Evolutionary conservation across 306 rosid species (phyloP), one percentile per base, ranked within the genome.

Genomic region (Medicago arabica): DNA sequence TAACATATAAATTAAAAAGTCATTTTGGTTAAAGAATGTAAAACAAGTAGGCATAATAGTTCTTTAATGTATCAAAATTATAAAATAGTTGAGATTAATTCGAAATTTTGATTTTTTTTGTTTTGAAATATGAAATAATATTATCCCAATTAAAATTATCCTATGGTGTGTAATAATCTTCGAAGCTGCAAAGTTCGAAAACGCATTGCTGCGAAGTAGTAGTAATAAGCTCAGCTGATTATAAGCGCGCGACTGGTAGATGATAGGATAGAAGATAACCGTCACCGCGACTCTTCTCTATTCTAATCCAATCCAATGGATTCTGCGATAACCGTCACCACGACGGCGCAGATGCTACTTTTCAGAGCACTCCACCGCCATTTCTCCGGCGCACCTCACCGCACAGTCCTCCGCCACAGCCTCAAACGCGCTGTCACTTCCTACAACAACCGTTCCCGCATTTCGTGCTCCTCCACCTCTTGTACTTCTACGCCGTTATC

Each of bases 291-390:
- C 41, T 69, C 50, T 62, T 38, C 75, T 71, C 67, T n/a, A 38
- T 40, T 72, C 63, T 18, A 55, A 36, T 23, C 13, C 21, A 67
- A 44, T 66, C 80, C 85, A 49, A 94, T 94, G 97, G 98, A 94
- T 78, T 85, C 90, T 60, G 63, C 91, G 13, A 12, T 86, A 23
- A 78, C 83, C 43, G 70, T 81, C 49, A 31, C 85, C 12, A 23
- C 79, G 16, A 67, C 92, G 21, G 71, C 89, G 73, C 86, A 87
- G 9, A 9, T 85, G 31, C 86, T 86, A 36, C 80, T 90, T 19
- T 80, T 74, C 81, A 90, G 82, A 77, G 86, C 89, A 59, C 79
- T 90, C 61, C 89, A 80, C 84, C 85, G 80, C 40, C 84, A 82
- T 28, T 59, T 86, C 41, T 15, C 75, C 74, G 72, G 58, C 13